Conservation (phyloP, 192 early-diverging fungal genomes). For the Coemansia sp. region DNA sequence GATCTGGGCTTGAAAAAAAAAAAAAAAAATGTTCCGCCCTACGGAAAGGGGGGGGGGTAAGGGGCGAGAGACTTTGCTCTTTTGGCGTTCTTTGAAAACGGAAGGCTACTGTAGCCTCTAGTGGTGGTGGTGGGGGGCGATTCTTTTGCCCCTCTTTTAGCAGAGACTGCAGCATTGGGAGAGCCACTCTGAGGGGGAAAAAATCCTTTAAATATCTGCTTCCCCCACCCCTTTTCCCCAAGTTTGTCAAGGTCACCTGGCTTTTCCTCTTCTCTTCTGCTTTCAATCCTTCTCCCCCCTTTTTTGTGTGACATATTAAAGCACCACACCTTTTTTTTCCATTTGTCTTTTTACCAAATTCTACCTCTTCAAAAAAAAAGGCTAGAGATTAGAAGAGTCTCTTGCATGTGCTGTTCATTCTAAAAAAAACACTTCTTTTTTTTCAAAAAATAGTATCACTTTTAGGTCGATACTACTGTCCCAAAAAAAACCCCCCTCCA, state of each 20-base stretch:
- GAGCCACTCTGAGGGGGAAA: no score
- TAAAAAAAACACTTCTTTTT: background rate
- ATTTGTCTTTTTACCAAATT: background rate
- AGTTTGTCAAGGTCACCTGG: background rate
- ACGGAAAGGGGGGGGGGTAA: no score
- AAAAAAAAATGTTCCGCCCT: no score
- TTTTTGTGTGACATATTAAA: background rate
- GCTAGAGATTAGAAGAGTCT: background rate
- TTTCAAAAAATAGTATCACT: background rate
- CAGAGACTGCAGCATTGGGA: no score
- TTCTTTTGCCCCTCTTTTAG: no score
- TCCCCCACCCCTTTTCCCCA: background rate
- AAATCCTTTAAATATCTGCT: no score
- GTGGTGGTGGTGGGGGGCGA: no score
- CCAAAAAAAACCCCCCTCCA: conserved; percentile 10
- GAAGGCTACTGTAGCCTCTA: no score
- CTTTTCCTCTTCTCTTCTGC: conserved; percentile 15
- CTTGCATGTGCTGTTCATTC: background rate
- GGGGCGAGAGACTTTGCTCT: no score
- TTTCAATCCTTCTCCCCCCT: conserved; percentile 1
- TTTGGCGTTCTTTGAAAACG: no score
- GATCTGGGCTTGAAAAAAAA: no score
- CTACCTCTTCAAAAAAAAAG: background rate
- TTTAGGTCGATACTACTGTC: background rate
- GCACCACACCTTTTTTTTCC: background rate